Percentiles rank a stretch among this genome's conserved stretches.
Evolutionary conservation across 306 rosid genomes (phyloP).

Genomic region (Rubus idaeus): DNA sequence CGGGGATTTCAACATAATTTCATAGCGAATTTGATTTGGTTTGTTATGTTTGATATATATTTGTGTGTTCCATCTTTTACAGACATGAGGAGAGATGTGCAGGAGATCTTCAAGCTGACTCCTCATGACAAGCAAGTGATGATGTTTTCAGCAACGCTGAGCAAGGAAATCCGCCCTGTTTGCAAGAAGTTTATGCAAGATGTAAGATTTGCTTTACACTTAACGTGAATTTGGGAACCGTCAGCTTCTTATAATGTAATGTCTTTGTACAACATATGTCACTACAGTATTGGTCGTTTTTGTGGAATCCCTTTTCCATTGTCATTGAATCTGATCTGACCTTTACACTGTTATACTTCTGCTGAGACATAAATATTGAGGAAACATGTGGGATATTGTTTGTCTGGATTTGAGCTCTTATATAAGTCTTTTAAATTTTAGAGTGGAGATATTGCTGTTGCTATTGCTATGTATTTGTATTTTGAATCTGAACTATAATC

Average conservation of each 20-base stretch:
- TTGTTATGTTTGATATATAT: neutral
- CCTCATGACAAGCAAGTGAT: slow-evolving; percentile 85
- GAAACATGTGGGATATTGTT: neutral
- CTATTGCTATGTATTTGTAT: neutral
- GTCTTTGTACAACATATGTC: too few species aligned
- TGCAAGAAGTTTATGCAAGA: slow-evolving; percentile 91
- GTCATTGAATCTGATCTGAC: neutral
- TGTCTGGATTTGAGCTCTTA: neutral
- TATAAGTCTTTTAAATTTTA: neutral
- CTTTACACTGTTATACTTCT: neutral
- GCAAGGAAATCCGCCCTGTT: slow-evolving; percentile 76
- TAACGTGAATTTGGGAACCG: neutral
- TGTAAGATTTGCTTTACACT: slow-evolving; percentile 40
- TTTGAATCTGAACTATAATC: neutral
- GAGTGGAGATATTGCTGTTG: neutral
- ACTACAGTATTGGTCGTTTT: too few species aligned
- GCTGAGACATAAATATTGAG: neutral
- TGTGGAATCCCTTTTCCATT: neutral
- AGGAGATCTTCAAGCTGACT: slow-evolving; percentile 67
- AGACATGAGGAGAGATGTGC: slow-evolving; percentile 82
- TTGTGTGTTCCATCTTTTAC: slow-evolving; percentile 22
- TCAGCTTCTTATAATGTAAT: slow-evolving; percentile 3
- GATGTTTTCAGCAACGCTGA: slow-evolving; percentile 83
- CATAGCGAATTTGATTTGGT: neutral
- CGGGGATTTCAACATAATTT: neutral